A percentile compares a stretch with the other conserved stretches of the same genome.
Evolutionary conservation across 83 land plant genomes (phyloP).

Genomic region (Thuja plicata): DNA sequence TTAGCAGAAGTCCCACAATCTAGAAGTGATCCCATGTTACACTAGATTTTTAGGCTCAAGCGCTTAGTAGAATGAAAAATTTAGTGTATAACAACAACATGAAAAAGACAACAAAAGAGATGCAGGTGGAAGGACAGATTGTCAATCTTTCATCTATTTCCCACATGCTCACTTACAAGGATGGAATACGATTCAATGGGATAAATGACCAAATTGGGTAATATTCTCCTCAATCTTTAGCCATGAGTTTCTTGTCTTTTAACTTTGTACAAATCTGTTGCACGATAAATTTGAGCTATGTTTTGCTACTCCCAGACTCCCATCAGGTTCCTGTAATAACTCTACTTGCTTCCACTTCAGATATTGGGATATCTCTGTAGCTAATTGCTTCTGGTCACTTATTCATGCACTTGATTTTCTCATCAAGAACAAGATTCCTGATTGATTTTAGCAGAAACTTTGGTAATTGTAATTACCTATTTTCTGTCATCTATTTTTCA

Average conservation of each 20-base stretch:
- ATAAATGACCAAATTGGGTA: conserved; percentile 49
- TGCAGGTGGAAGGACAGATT: conserved; percentile 67
- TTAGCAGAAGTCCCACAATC: no score
- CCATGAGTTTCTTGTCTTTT: no score
- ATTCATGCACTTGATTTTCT: no score
- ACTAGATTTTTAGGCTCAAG: no score
- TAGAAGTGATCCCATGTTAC: no score
- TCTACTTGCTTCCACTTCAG: conserved; percentile 18
- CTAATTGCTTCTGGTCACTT: neutral
- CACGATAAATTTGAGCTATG: neutral
- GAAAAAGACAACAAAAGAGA: conserved; percentile 54
- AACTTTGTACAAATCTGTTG: no score
- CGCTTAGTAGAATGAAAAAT: no score
- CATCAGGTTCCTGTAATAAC: neutral
- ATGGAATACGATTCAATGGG: conserved; percentile 51
- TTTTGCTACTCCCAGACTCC: neutral
- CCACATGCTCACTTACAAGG: conserved; percentile 50
- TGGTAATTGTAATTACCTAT: no score
- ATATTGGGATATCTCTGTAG: conserved; percentile 22
- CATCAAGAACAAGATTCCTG: no score
- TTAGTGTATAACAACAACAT: no score
- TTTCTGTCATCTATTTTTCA: no score
- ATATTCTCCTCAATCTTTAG: neutral
- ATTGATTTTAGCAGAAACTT: no score
- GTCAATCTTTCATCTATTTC: conserved; percentile 69